Evolutionary conservation across 208 protist genomes (phyloP).

Genomic region (Leishmania mexicana): DNA sequence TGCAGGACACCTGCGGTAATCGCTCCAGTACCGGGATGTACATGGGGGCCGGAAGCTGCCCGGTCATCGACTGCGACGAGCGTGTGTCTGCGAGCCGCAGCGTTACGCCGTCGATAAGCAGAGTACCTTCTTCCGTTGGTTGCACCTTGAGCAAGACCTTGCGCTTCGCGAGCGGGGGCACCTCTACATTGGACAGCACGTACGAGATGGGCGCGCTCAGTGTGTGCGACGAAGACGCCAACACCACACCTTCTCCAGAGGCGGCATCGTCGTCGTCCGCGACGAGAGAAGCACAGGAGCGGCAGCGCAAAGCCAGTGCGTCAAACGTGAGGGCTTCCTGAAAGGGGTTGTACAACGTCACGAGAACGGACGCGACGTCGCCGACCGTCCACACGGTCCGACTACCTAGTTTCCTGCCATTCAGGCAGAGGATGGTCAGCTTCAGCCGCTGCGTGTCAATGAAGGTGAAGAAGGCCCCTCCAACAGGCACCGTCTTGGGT

Average conservation of each 20-base stretch:
- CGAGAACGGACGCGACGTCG: slow-evolving; percentile 72
- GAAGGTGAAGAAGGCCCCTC: slow-evolving; percentile 88
- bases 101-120: slow-evolving; percentile 71
- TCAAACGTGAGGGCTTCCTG: slow-evolving; percentile 41
- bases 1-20: slow-evolving; percentile 80
- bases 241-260: neutral
- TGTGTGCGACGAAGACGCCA: neutral
- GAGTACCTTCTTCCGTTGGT: slow-evolving; percentile 59
- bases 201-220: slow-evolving; percentile 64
- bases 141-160: slow-evolving; percentile 70
- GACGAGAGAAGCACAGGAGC: slow-evolving; percentile 7
- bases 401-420: slow-evolving; percentile 68
- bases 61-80: slow-evolving; percentile 39
- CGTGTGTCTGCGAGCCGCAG: slow-evolving; percentile 43
- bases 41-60: slow-evolving; percentile 41
- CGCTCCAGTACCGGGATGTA: slow-evolving; percentile 74
- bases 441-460: slow-evolving; percentile 86
- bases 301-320: slow-evolving; percentile 63
- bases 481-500: slow-evolving; percentile 79
- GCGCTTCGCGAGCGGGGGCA: slow-evolving; percentile 49
- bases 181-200: slow-evolving; percentile 50
- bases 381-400: slow-evolving; percentile 85
- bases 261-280: neutral
- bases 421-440: slow-evolving; percentile 83
- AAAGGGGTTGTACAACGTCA: slow-evolving; percentile 81